Percentiles rank a stretch among this genome's conserved stretches.
Conservation (phyloP, 371 early-diverging fungal species). For the Actinomortierella wolfii region DNA sequence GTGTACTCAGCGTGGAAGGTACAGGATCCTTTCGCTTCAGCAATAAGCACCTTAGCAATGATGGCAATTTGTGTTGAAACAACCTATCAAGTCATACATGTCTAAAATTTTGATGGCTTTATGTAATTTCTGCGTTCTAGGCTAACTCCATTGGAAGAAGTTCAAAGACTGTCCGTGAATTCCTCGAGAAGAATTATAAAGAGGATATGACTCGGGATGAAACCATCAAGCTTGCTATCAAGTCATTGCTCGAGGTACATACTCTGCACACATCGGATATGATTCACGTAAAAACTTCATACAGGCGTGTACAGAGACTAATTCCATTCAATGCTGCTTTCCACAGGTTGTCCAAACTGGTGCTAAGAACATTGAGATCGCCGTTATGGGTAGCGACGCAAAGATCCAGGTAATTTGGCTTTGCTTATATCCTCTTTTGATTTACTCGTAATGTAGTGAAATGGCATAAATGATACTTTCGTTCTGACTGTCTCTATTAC, state of each 20-base stretch:
- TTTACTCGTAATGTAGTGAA: background rate
- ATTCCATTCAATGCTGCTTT: too few relatives aligned
- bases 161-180: conserved; percentile 96
- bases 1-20: conserved; percentile 98
- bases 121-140: too few relatives aligned
- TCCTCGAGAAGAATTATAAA: conserved; percentile 96
- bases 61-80: conserved; percentile 9
- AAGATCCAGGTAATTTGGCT: conserved; percentile 61
- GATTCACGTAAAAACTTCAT: too few relatives aligned
- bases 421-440: background rate
- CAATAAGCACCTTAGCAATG: conserved; percentile 31
- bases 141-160: conserved; percentile 97
- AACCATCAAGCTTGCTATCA: conserved; percentile 89
- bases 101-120: too few relatives aligned
- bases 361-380: conserved; percentile 97
- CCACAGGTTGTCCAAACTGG: conserved; percentile 95
- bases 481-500: background rate
- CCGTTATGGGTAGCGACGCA: conserved; percentile 82
- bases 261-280: too few relatives aligned
- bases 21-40: conserved; percentile 15
- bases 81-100: too few relatives aligned
- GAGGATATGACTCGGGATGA: conserved; percentile 82
- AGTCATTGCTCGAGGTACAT: conserved; percentile 86
- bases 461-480: background rate
- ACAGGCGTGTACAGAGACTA: too few relatives aligned